phyloP scores from a whole-genome alignment of 2,329 filamentous ascomycete species.

The Exophiala bonariae region DNA sequence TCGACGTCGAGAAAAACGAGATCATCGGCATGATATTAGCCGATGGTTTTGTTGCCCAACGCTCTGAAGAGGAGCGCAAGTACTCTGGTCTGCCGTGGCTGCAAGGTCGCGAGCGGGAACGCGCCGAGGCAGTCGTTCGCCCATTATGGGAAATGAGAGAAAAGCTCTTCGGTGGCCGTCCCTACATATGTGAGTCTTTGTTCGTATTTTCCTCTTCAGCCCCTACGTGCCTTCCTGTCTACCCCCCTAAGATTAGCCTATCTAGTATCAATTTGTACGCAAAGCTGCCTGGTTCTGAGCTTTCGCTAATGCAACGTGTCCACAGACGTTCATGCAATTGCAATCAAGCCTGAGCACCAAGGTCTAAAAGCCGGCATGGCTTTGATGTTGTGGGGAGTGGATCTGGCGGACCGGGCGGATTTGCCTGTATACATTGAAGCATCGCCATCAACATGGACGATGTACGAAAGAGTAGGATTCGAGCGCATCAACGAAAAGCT shows the following conservation, averaged over 20 bases:
- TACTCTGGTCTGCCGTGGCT: slow-evolving; percentile 50
- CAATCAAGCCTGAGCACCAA: slow-evolving; percentile 45
- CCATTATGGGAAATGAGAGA: slow-evolving; percentile 45
- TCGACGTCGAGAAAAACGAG: slow-evolving; percentile 45
- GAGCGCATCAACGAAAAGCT: slow-evolving; percentile 40
- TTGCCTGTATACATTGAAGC: slow-evolving; percentile 51
- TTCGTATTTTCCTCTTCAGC: too few species aligned
- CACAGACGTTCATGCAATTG: slow-evolving; percentile 46
- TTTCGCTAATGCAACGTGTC: slow-evolving; percentile 1
- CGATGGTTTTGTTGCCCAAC: slow-evolving; percentile 42
- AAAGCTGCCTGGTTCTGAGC: neutral
- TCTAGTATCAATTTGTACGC: too few species aligned
- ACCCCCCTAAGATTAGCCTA: too few species aligned
- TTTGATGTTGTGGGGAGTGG: slow-evolving; percentile 42
- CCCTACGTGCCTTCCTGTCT: too few species aligned
- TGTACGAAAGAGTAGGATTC: slow-evolving; percentile 51
- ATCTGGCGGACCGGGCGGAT: slow-evolving; percentile 32
- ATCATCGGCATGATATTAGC: slow-evolving; percentile 51
- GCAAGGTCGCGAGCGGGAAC: slow-evolving; percentile 43
- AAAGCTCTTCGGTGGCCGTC: slow-evolving; percentile 40
- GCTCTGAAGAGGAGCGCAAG: slow-evolving; percentile 43
- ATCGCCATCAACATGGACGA: slow-evolving; percentile 40
- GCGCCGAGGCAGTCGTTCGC: slow-evolving; percentile 44
- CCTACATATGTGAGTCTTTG: slow-evolving; percentile 43
- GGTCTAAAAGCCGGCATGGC: slow-evolving; percentile 43